Base-by-base conservation (phyloP, 1,139 yeast genomes). In the Zygosaccharomyces sapae region DNA sequence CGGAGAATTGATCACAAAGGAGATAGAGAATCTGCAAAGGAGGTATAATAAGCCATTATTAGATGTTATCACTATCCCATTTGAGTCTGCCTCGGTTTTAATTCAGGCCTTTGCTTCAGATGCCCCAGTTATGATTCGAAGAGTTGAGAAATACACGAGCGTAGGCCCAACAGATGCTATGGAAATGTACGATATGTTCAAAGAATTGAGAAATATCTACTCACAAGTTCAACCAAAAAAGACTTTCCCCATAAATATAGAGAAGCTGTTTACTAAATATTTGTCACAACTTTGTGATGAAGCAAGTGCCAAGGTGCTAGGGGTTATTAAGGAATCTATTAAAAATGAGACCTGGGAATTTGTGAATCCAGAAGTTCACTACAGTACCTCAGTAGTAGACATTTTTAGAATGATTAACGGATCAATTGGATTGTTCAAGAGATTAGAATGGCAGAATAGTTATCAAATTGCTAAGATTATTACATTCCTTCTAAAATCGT, bases 81-180 rank as follows among this genome's bases (percentile, higher is more conserved):
- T 71, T 44, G 73, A 80, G 0, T 76, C 79, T 10, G 84, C 83
- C 0, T 72, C 76, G 1, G 73, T 80, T 4, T 74, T 82, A 16
- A 74, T 84, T 7, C 74, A 77, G 2, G 75, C 83, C 64, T 80
- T 84, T 60, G 78, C 81, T 0, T 76, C 78, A 2, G 95, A 86
- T 61, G 74, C 85, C 1, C 72, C 75, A 49, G 76, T 79, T 33
- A 82, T 86, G 67, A 66, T 84, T 35, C 69, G 71, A 27, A 83
- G 81, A 58, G 74, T 83, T 45, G 75, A 73, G 50, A 66, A 77
- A 42, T 69, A 74, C 56, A 63, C 74, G 0, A 65, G 68, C 27
- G 69, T 82, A 8, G 70, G 80, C 1, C 77, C 79, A 52, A 76
- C 76, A 3, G 89, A 83, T 57, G 80, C 87, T 12, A 63, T 82